phyloP scores from a whole-genome alignment of 2,329 filamentous ascomycete genomes.

The Venturia asperata region DNA sequence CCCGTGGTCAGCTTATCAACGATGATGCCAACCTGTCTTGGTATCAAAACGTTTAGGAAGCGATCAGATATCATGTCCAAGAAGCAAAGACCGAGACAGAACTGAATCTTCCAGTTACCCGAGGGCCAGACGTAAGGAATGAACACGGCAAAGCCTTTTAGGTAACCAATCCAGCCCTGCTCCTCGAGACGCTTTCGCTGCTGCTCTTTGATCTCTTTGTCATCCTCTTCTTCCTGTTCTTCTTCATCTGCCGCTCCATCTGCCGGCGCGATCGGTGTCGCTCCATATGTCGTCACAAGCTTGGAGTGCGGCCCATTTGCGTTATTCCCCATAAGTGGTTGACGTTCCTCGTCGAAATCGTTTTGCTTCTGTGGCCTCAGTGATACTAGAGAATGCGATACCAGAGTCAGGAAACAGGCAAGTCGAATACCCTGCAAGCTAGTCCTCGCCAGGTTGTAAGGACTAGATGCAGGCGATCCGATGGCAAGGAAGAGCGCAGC shows the following conservation, averaged over 20 bases:
- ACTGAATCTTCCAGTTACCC: conserved; percentile 57
- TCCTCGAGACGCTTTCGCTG: conserved; percentile 59
- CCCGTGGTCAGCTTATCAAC: conserved; percentile 57
- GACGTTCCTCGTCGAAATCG: conserved; percentile 13
- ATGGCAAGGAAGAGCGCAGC: background rate
- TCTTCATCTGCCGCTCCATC: conserved; percentile 8
- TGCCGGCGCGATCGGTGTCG: conserved; percentile 3
- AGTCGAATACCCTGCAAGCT: conserved; percentile 11
- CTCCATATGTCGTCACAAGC: conserved; percentile 9
- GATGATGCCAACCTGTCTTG: conserved; percentile 74
- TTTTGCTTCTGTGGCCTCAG: background rate
- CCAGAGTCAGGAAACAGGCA: conserved; percentile 5
- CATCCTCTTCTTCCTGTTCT: conserved; percentile 46
- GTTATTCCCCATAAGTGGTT: conserved; percentile 7
- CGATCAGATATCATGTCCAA: conserved; percentile 64
- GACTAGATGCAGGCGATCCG: background rate
- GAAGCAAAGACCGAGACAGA: conserved; percentile 59
- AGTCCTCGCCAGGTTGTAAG: background rate
- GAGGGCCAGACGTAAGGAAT: conserved; percentile 74
- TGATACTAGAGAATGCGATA: background rate
- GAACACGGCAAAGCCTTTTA: conserved; percentile 66
- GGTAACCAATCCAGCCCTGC: conserved; percentile 69
- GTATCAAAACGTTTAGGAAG: conserved; percentile 66
- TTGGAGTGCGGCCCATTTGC: conserved; percentile 6
- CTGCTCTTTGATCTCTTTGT: conserved; percentile 49